Percentiles rank a stretch among this genome's conserved stretches.
These are phyloP conservation scores for Neocatenulostroma microsporum DNA, from an alignment of 2,329 filamentous ascomycete genomes.

Conservation along the genomic window DNA sequence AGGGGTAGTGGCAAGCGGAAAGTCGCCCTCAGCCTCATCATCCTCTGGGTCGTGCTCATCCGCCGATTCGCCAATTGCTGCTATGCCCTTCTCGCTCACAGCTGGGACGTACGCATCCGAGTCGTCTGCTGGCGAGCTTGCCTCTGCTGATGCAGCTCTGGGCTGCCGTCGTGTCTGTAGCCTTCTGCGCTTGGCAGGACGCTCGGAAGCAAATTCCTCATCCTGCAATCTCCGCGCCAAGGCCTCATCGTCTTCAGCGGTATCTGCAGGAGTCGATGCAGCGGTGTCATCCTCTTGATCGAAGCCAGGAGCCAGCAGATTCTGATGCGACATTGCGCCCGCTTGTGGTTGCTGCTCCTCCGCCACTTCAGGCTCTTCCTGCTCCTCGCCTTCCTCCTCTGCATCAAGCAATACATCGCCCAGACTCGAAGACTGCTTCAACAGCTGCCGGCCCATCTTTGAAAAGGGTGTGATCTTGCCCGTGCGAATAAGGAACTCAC, in stretches of 20 bases:
- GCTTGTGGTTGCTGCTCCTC: conserved; percentile 22
- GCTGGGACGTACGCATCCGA: conserved; percentile 37
- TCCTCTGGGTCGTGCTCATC: conserved; percentile 29
- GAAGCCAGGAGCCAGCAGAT: conserved; percentile 44
- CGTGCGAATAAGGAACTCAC: conserved; percentile 87
- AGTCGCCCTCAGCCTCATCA: conserved; percentile 32
- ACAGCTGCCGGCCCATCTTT: conserved; percentile 59
- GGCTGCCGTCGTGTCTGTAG: conserved; percentile 23
- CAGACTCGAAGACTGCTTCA: conserved; percentile 59
- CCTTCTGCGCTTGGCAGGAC: conserved; percentile 37
- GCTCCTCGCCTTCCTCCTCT: conserved; percentile 58
- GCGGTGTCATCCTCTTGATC: conserved; percentile 22
- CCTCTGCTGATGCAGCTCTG: conserved; percentile 16
- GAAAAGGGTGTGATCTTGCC: conserved; percentile 97
- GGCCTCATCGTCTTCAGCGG: conserved; percentile 24
- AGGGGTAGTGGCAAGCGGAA: conserved; percentile 29
- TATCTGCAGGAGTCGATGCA: conserved; percentile 12
- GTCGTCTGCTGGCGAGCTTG: conserved; percentile 27
- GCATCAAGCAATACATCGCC: conserved; percentile 73
- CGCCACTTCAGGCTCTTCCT: conserved; percentile 30
- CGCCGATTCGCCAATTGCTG: conserved; percentile 33
- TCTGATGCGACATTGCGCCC: conserved; percentile 39
- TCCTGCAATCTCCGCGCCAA: conserved; percentile 26
- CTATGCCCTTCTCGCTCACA: conserved; percentile 33
- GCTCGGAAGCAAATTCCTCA: conserved; percentile 30